Conservation (phyloP, 2,329 filamentous ascomycete species). For the Paecilomyces fulvus region DNA sequence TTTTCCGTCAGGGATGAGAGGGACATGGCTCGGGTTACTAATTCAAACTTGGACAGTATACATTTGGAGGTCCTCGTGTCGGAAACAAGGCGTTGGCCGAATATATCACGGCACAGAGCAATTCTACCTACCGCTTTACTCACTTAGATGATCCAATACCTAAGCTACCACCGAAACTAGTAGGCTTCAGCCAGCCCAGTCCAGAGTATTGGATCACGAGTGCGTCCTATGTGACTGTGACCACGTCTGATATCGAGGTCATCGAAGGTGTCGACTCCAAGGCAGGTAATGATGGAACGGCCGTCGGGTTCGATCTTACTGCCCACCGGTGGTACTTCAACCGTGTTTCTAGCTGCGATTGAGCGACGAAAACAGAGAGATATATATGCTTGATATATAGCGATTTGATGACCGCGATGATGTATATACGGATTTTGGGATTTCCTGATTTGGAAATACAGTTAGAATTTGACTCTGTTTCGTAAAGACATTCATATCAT, state of each 20-base stretch:
- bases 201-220: constrained; percentile 36
- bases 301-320: constrained; percentile 10
- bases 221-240: constrained; percentile 18
- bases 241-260: constrained; percentile 22
- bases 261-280: constrained; percentile 23
- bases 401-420: neutral
- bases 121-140: constrained; percentile 28
- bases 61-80: constrained; percentile 35
- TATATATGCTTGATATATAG: neutral
- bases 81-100: constrained; percentile 30
- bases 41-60: constrained; percentile 22
- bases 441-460: neutral
- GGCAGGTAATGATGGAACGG: constrained; percentile 26
- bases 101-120: constrained; percentile 28
- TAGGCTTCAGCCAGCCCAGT: constrained; percentile 27
- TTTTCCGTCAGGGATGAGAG: neutral
- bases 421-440: neutral
- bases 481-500: too few species aligned
- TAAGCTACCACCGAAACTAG: constrained; percentile 25
- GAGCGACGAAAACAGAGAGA: neutral
- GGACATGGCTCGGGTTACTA: neutral
- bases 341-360: constrained; percentile 1
- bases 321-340: constrained; percentile 28
- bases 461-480: neutral
- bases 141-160: constrained; percentile 32